phyloP scores from a whole-genome alignment of 2,329 filamentous ascomycete genomes.

The Camillea tinctor region DNA sequence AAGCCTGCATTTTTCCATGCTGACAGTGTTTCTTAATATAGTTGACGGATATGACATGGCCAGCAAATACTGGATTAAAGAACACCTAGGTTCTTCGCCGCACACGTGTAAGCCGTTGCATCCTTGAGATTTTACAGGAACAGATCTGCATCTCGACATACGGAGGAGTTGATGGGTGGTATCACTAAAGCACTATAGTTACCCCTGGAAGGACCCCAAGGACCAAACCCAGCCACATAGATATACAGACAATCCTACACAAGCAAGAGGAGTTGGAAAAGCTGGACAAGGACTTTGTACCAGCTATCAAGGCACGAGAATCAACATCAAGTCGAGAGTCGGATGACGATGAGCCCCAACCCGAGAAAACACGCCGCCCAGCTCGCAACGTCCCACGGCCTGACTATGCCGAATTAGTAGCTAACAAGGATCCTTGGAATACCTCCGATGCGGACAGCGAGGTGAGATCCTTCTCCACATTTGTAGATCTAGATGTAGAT shows the following conservation, averaged over 20 bases:
- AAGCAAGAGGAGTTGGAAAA: slow-evolving; percentile 20
- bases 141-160: neutral
- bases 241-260: slow-evolving; percentile 4
- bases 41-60: slow-evolving; percentile 28
- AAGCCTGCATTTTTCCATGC: neutral
- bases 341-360: slow-evolving; percentile 13
- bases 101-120: slow-evolving; percentile 28
- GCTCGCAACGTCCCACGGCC: slow-evolving; percentile 24
- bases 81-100: slow-evolving; percentile 26
- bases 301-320: slow-evolving; percentile 11
- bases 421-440: slow-evolving; percentile 27
- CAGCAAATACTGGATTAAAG: slow-evolving; percentile 30
- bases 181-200: slow-evolving; percentile 17
- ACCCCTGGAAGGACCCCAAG: slow-evolving; percentile 14
- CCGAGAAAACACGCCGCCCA: slow-evolving; percentile 22
- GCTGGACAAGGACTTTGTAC: slow-evolving; percentile 20
- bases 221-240: slow-evolving; percentile 4
- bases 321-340: slow-evolving; percentile 7
- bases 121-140: neutral
- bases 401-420: slow-evolving; percentile 30
- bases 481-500: neutral
- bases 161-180: neutral
- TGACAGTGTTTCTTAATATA: slow-evolving; percentile 9
- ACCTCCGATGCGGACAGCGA: slow-evolving; percentile 21
- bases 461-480: slow-evolving; percentile 8